Evolutionary conservation across 108 stramenopile species (phyloP).

Genomic region (Cyclotella baltica): DNA sequence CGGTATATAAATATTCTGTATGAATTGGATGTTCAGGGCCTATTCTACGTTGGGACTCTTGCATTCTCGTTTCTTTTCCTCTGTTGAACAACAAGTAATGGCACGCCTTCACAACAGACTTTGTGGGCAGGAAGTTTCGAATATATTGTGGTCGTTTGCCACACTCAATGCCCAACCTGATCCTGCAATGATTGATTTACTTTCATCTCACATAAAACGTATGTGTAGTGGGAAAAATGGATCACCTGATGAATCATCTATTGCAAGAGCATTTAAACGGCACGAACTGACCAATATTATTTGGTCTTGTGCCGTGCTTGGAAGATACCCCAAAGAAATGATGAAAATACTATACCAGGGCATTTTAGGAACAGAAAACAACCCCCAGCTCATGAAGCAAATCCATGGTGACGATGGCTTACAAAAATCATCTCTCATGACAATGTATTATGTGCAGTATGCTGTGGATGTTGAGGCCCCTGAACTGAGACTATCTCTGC

Average conservation of each 20-base stretch:
- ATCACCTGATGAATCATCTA: constrained; percentile 39
- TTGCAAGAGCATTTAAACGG: constrained; percentile 67
- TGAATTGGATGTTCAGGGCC: too few relatives aligned
- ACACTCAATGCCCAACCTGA: constrained; percentile 64
- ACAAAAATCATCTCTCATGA: constrained; percentile 51
- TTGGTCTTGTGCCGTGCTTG: constrained; percentile 51
- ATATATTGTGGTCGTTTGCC: constrained; percentile 82
- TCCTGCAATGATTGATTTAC: constrained; percentile 47
- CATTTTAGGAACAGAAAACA: constrained; percentile 64
- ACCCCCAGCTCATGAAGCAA: constrained; percentile 45
- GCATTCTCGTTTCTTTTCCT: constrained; percentile 67
- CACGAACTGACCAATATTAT: constrained; percentile 69
- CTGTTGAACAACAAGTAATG: constrained; percentile 44
- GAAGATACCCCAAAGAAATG: constrained; percentile 62
- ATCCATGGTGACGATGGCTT: constrained; percentile 45
- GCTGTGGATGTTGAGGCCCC: constrained; percentile 64
- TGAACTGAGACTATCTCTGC: constrained; percentile 55
- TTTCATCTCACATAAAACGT: constrained; percentile 53
- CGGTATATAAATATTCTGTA: constrained; percentile 44
- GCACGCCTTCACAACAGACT: constrained; percentile 36
- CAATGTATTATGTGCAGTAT: constrained; percentile 64
- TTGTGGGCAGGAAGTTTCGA: constrained; percentile 79
- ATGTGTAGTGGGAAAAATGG: constrained; percentile 42
- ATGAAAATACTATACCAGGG: constrained; percentile 69
- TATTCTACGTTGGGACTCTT: constrained; percentile 76